These are phyloP conservation scores for Porcisia hertigi DNA, from an alignment of 208 protist genomes.

Conservation along the genomic window DNA sequence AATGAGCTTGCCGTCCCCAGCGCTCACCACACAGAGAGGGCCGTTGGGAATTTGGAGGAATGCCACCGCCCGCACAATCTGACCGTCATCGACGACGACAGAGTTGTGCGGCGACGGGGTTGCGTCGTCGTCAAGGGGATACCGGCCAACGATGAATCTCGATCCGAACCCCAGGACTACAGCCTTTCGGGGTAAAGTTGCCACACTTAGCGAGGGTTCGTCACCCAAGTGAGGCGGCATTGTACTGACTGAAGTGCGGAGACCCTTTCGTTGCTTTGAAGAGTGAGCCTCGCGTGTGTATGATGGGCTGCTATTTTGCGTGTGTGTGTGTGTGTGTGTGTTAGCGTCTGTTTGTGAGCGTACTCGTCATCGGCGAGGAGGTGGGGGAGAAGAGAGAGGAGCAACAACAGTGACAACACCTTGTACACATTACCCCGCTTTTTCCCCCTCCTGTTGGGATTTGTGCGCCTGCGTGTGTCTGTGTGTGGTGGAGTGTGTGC, in stretches of 20 bases:
- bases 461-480: neutral
- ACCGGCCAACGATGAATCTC: constrained; percentile 62
- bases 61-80: constrained; percentile 65
- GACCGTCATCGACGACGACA: constrained; percentile 66
- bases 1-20: constrained; percentile 78
- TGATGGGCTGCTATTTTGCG: neutral
- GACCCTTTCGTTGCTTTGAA: neutral
- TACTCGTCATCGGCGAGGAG: neutral
- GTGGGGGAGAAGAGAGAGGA: neutral
- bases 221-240: constrained; percentile 21
- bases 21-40: constrained; percentile 68
- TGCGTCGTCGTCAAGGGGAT: constrained; percentile 29
- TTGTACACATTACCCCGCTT: neutral
- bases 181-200: constrained; percentile 42
- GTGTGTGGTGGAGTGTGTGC: neutral
- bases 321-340: neutral
- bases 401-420: neutral
- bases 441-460: neutral
- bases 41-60: constrained; percentile 68
- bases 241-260: neutral
- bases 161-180: constrained; percentile 56
- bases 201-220: constrained; percentile 51
- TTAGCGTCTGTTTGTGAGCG: neutral
- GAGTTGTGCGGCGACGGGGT: constrained; percentile 42
- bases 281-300: neutral